Conservation (phyloP, 371 early-diverging fungal genomes). For the Syncephalastrum contaminatum region DNA sequence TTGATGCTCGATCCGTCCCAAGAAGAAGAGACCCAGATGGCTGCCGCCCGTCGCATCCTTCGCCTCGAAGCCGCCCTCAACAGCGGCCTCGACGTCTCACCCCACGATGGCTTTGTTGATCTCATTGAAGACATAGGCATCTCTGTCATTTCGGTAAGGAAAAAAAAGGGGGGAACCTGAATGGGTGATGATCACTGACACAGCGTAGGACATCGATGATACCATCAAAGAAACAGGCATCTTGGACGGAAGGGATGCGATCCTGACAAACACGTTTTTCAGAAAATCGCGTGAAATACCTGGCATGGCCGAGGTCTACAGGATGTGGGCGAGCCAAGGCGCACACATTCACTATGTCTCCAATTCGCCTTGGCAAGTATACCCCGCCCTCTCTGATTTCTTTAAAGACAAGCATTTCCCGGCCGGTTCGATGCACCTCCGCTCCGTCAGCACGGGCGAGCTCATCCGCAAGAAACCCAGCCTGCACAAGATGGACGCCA, state of each 20-base stretch:
- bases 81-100: constrained; percentile 7
- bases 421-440: constrained; percentile 43
- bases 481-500: constrained; percentile 39
- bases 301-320: constrained; percentile 41
- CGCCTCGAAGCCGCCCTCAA: constrained; percentile 17
- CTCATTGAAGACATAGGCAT: constrained; percentile 50
- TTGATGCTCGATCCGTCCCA: constrained; percentile 17
- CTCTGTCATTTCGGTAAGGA: constrained; percentile 52
- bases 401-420: constrained; percentile 36
- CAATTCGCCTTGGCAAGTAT: constrained; percentile 53
- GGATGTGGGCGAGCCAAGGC: constrained; percentile 31
- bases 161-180: too few relatives aligned
- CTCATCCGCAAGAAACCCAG: constrained; percentile 32
- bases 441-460: constrained; percentile 31
- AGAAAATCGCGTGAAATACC: constrained; percentile 37
- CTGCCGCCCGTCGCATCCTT: constrained; percentile 8
- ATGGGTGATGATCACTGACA: background rate
- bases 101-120: constrained; percentile 45
- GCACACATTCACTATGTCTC: constrained; percentile 49
- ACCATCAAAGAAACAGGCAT: constrained; percentile 63
- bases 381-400: constrained; percentile 39
- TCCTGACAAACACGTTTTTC: constrained; percentile 48
- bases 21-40: constrained; percentile 2
- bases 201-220: constrained; percentile 54
- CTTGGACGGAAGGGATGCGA: constrained; percentile 41